phyloP scores from a whole-genome alignment of 2,329 filamentous ascomycete genomes.

The Trichothecium roseum region DNA sequence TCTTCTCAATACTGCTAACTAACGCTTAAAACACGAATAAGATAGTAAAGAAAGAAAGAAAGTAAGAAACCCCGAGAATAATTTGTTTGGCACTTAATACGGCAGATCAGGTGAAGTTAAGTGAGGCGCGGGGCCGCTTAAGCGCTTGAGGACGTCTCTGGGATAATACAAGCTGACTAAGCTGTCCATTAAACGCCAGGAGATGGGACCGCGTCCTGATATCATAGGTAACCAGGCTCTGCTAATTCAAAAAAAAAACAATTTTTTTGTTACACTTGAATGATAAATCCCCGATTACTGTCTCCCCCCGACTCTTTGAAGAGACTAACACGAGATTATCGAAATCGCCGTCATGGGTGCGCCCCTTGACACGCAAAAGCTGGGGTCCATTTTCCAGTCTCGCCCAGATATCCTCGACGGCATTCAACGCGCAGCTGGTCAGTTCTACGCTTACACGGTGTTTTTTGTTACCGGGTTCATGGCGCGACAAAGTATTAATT shows the following conservation, averaged over 20 bases:
- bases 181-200: background rate
- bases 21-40: background rate
- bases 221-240: no score
- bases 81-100: no score
- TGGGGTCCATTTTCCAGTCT: conserved; percentile 41
- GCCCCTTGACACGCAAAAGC: conserved; percentile 36
- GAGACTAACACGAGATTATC: background rate
- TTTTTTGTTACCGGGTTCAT: background rate
- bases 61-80: no score
- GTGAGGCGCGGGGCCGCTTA: no score
- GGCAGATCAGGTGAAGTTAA: background rate
- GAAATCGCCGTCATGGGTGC: conserved; percentile 24
- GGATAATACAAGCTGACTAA: background rate
- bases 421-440: conserved; percentile 44
- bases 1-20: background rate
- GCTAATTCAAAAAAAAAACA: no score
- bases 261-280: no score
- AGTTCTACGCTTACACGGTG: conserved; percentile 8
- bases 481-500: no score
- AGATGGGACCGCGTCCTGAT: no score
- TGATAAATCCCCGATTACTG: no score
- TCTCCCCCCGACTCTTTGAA: background rate
- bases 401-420: conserved; percentile 45
- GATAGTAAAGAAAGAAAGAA: no score
- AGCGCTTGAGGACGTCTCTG: no score